phyloP scores from a whole-genome alignment of 441 rosid genomes.

The Erodium moschatum region DNA sequence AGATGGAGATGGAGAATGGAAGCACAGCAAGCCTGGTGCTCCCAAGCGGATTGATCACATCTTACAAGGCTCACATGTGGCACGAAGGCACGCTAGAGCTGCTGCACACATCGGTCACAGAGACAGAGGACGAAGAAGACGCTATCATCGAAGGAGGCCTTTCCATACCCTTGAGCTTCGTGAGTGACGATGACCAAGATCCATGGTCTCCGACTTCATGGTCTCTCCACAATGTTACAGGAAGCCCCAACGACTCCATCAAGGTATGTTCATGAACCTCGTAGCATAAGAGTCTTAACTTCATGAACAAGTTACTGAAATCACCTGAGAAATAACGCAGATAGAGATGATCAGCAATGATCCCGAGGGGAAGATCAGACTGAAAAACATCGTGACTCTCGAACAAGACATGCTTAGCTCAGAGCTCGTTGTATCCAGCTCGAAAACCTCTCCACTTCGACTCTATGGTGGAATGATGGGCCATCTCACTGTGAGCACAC shows the following conservation, averaged over 20 bases:
- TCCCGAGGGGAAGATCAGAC: slow-evolving; percentile 37
- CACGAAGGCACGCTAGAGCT: slow-evolving; percentile 68
- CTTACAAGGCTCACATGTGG: slow-evolving; percentile 75
- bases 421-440: slow-evolving; percentile 45
- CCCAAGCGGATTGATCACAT: slow-evolving; percentile 61
- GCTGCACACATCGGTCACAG: slow-evolving; percentile 64
- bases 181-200: slow-evolving; percentile 26
- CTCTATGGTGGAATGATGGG: slow-evolving; percentile 45
- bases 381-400: slow-evolving; percentile 44
- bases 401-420: slow-evolving; percentile 45
- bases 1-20: slow-evolving; percentile 50
- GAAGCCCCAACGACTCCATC: slow-evolving; percentile 45
- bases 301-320: slow-evolving; percentile 5
- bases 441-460: slow-evolving; percentile 29
- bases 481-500: slow-evolving; percentile 78
- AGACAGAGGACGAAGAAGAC: slow-evolving; percentile 36
- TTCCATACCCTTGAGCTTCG: slow-evolving; percentile 39
- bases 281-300: neutral
- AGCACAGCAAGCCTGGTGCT: slow-evolving; percentile 58
- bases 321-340: slow-evolving; percentile 28
- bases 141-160: slow-evolving; percentile 67
- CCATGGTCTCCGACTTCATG: slow-evolving; percentile 50
- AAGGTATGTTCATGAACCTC: slow-evolving; percentile 29
- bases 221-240: slow-evolving; percentile 47
- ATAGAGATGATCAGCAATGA: slow-evolving; percentile 52